Percentiles rank a stretch among this genome's conserved stretches.
Conservation (phyloP, 345 rosid genomes). For the Nephelium lappaceum region DNA sequence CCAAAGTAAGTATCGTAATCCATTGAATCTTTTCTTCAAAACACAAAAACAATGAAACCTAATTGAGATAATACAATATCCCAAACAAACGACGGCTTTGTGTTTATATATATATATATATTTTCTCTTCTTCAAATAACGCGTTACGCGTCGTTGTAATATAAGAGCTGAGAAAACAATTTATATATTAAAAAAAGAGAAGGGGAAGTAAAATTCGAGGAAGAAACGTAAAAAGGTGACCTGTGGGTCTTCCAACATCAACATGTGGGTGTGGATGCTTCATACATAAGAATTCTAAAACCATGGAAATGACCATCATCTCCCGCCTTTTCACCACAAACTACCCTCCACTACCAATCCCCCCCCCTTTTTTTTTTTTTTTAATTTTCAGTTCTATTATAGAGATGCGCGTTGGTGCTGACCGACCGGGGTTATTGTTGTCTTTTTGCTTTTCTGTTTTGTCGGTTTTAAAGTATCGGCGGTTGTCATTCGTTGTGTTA, state of each 20-base stretch:
- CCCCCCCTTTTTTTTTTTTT: background rate
- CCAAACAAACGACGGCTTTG: background rate
- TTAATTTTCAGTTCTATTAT: background rate
- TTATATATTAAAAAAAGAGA: background rate
- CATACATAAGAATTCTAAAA: constrained; percentile 16
- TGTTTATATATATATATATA: too few relatives aligned
- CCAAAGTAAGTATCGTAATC: constrained; percentile 52
- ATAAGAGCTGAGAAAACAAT: background rate
- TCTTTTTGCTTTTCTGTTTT: background rate
- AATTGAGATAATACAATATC: background rate
- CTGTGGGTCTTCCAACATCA: background rate
- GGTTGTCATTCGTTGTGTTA: background rate
- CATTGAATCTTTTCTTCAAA: constrained; percentile 28
- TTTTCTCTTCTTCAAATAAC: background rate
- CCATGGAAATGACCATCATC: constrained; percentile 27
- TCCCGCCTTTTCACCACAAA: constrained; percentile 29
- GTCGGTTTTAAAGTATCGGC: background rate
- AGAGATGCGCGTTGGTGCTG: background rate
- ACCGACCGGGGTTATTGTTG: constrained; percentile 1
- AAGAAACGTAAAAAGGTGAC: constrained; percentile 3
- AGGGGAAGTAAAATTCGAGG: constrained; percentile 12
- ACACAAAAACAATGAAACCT: constrained; percentile 12
- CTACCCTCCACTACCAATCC: constrained; percentile 16
- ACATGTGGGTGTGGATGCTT: constrained; percentile 13
- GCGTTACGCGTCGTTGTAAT: background rate